These are phyloP conservation scores for Mariannaea sp. DNA, from an alignment of 2,329 filamentous ascomycete genomes.

Conservation along the genomic window DNA sequence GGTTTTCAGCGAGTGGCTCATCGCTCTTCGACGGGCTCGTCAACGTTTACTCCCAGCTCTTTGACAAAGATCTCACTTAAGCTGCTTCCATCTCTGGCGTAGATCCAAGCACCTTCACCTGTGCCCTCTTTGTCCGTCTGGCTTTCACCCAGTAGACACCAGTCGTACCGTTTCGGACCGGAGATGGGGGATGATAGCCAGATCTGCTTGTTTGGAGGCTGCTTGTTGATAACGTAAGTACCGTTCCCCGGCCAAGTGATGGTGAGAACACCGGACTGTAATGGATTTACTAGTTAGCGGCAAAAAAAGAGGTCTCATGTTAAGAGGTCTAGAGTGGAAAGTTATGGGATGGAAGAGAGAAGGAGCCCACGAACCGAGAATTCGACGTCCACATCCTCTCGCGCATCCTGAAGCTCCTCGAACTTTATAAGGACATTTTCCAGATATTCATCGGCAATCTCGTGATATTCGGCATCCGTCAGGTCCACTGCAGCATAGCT, in stretches of 20 bases:
- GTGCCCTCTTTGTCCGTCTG: constrained; percentile 78
- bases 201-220: constrained; percentile 96
- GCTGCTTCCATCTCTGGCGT: constrained; percentile 79
- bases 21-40: constrained; percentile 36
- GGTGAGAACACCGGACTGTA: constrained; percentile 82
- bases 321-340: neutral
- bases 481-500: constrained; percentile 63
- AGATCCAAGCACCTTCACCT: constrained; percentile 80
- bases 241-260: constrained; percentile 71
- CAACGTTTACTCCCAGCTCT: constrained; percentile 74
- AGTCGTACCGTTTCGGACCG: constrained; percentile 94
- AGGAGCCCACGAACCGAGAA: constrained; percentile 69
- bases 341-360: neutral
- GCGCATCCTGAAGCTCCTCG: constrained; percentile 75
- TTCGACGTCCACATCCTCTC: constrained; percentile 83
- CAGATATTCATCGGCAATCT: constrained; percentile 77
- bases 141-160: constrained; percentile 73
- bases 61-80: constrained; percentile 73
- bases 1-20: neutral
- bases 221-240: constrained; percentile 96
- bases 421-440: constrained; percentile 60
- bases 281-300: constrained; percentile 19
- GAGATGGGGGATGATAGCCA: constrained; percentile 93
- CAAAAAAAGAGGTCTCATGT: neutral
- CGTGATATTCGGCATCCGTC: constrained; percentile 73